phyloP scores from a whole-genome alignment of 176 grass and related monocot species.

The Poa pratensis region DNA sequence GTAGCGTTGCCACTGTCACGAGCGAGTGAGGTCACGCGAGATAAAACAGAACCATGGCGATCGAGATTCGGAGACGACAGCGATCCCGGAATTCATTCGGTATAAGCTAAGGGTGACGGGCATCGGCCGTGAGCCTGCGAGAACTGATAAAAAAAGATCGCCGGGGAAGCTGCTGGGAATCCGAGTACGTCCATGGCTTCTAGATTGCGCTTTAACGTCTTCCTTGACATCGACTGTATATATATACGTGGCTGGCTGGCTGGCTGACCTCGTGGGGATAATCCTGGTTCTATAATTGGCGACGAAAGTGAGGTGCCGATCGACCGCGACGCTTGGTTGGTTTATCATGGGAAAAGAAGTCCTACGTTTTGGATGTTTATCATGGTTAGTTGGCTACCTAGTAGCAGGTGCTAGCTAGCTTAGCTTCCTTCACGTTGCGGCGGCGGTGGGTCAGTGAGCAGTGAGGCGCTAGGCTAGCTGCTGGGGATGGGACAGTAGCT shows the following conservation, averaged over 20 bases:
- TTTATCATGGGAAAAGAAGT: background rate
- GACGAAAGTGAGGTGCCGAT: background rate
- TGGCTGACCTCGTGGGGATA: background rate
- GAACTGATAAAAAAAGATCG: background rate
- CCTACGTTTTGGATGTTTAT: background rate
- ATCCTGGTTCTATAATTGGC: background rate
- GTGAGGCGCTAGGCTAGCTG: no score
- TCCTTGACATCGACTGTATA: background rate
- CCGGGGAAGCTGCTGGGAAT: background rate
- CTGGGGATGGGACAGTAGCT: no score
- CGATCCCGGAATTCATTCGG: background rate
- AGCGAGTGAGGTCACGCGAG: background rate
- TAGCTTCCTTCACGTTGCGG: no score
- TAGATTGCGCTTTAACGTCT: background rate
- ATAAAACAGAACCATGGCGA: background rate
- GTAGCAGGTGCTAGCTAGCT: no score
- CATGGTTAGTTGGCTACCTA: background rate
- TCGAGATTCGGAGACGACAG: background rate
- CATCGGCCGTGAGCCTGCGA: background rate
- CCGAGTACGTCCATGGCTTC: background rate
- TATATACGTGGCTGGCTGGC: background rate
- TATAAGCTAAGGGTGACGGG: background rate
- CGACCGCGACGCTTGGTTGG: background rate
- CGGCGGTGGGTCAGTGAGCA: no score
- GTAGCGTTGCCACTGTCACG: background rate